Evolutionary conservation across 176 grass and related monocot genomes (phyloP).

Genomic region (Lolium perenne): DNA sequence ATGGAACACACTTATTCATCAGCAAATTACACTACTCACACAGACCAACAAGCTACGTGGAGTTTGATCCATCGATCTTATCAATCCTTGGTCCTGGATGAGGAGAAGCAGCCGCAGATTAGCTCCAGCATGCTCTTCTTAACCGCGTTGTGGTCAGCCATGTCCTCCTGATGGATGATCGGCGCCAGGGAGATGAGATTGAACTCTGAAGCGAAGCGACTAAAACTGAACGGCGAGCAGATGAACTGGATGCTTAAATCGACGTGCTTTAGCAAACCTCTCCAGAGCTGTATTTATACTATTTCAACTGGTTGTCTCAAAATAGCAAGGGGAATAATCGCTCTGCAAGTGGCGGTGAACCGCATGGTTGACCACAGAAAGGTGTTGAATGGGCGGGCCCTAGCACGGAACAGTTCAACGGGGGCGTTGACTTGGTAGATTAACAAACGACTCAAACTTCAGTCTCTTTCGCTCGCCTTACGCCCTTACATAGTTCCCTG

Average conservation of each 20-base stretch:
- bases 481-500: not conserved
- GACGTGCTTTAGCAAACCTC: not conserved
- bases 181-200: not conserved
- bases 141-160: conserved; percentile 36
- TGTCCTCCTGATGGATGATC: not conserved
- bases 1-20: not conserved
- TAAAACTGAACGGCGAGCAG: not conserved
- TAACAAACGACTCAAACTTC: not conserved
- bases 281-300: not conserved
- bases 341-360: not conserved
- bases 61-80: not conserved
- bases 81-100: conserved; percentile 11
- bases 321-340: not conserved
- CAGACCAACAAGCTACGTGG: not conserved
- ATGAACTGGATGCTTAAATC: not conserved
- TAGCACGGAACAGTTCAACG: not conserved
- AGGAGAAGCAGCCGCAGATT: conserved; percentile 36
- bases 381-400: not conserved
- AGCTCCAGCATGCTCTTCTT: conserved; percentile 36
- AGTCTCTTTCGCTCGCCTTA: not conserved
- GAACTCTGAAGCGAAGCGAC: not conserved
- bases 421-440: not conserved
- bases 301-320: not conserved
- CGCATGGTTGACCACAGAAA: not conserved
- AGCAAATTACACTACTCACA: not conserved